Base-by-base conservation (phyloP, 768 basidiomycete species). In the Lactarius quietus region DNA sequence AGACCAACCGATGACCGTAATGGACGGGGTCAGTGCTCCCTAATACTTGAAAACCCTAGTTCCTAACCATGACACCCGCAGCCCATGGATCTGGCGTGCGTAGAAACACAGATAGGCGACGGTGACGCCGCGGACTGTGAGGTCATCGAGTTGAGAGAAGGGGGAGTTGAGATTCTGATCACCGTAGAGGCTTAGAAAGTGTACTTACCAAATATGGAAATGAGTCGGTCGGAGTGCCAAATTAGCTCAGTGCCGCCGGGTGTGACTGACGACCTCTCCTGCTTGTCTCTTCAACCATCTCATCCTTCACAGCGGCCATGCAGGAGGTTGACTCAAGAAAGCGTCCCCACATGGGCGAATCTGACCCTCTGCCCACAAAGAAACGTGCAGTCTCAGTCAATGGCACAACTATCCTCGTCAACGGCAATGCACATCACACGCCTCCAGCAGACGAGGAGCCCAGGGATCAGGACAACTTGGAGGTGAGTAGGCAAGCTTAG, bases 1-100 rank as follows among this genome's bases (percentile, higher is more conserved):
- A 95, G 94, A 98, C 77, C 95, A 97, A 80, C 95, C 96, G 2
- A 92, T 96, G 84, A 87, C 93, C 28, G 88, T 90, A 3, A 74
- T 95, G 60, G 83, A 84, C 70, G 84, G 84, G 79, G 91, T 89
- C 70, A 53, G 80, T 74, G 60, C 57, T 41, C 20, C 17, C 26
- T 29, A 29, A 28, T 54, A 38, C 14, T 8, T 39, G 53, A 64
- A 51, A 26, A 28, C 14, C 64, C 60, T 6, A 5, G 31, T 6
- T 36, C 23, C 28, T 48, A 31, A 63, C 66, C 65, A 23, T 41
- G n/a, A 57, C 1, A 39, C 20, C 31, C 39, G 28, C 72, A 93
- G 89, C 74, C 79, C 14, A 82, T 93, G 76, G 92, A 93, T 70
- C 83, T 94, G 69, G 82, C 92, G 10, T 98, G 96, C 72, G 85